Evolutionary conservation across 441 rosid genomes (phyloP).

Genomic region (Erodium chrysanthum): DNA sequence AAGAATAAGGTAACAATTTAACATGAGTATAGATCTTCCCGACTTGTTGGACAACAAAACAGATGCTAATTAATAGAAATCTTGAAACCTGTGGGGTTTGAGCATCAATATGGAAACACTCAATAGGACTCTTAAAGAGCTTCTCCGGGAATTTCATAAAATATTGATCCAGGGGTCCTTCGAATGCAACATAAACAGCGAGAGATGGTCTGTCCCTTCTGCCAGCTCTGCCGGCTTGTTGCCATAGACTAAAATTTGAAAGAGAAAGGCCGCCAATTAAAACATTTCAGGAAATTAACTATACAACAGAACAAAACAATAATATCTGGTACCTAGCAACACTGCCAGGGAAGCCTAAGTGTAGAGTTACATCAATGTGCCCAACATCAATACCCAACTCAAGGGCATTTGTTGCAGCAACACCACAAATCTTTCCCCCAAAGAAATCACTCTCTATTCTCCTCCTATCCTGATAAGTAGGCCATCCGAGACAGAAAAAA

Average conservation of each 20-base stretch:
- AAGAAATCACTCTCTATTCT: conserved; percentile 73
- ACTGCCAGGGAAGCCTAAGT: conserved; percentile 95
- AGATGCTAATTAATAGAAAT: conserved; percentile 15
- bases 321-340: conserved; percentile 60
- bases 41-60: conserved; percentile 3
- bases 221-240: conserved; percentile 97
- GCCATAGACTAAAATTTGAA: conserved; percentile 62
- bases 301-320: conserved; percentile 10
- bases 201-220: conserved; percentile 80
- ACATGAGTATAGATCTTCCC: conserved; percentile 15
- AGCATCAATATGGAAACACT: conserved; percentile 79
- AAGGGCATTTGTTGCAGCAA: conserved; percentile 92
- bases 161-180: conserved; percentile 80
- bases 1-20: conserved; percentile 21
- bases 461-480: conserved; percentile 58
- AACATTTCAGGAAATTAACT: conserved; percentile 17
- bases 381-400: conserved; percentile 98
- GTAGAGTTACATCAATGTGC: conserved; percentile 81
- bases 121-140: conserved; percentile 69
- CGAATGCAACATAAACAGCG: conserved; percentile 79
- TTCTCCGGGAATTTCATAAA: conserved; percentile 77
- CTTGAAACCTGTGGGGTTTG: conserved; percentile 61
- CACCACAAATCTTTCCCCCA: conserved; percentile 74
- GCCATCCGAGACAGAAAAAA: conserved; percentile 11
- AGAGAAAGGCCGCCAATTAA: conserved; percentile 18